Evolutionary conservation across 176 grass and related monocot genomes (phyloP), one percentile per base, ranked within the genome.

Genomic region (Poa annua): DNA sequence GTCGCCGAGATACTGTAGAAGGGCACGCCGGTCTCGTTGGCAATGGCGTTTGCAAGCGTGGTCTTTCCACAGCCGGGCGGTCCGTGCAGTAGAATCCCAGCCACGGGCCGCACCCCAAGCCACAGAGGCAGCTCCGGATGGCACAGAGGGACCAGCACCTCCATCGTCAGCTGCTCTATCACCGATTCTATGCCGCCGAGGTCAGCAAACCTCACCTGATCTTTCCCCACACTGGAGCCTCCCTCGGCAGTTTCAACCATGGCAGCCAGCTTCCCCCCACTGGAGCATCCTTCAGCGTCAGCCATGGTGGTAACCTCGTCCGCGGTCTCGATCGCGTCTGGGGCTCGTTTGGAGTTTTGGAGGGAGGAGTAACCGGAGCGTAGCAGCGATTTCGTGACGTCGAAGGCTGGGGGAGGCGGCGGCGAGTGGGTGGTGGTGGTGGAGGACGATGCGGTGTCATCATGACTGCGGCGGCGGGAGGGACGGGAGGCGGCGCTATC

Each of bases 11-110:
- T 89, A 79, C 86, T 84, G 68, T 97, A 97, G 65, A 97, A 97
- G 0, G 92, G 88, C 29, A 94, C 90, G 4, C 85, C 79, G 1
- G 95, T 94, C 92, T 97, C 95, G 50, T 97, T 88, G 12, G 90
- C 90, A 45, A 97, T 94, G 36, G 95, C 95, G 22, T 94, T 82
- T 0, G 95, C 95, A 14, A 97, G 87, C 9, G 93, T 93, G 56
- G 95, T 94, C 85, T 95, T 98, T 14, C 95, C 95, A 11, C 95
- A 98, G 6, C 95, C 95, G 0, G 95, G 95, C 6, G 95, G 92
- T 3, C 92, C 92, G 34, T 94, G 92, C 24, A 98, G 86, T n/a
- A 98, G 82, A 53, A 98, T 68, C 25, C 92, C 95, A 9, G 90
- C 52, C n/a, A 94, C 90, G 6, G 90, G 90, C 59, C 73, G 85